A percentile compares a stretch with the other conserved stretches of the same genome.
Evolutionary conservation across 2,329 filamentous ascomycete species (phyloP).

Genomic region (Calonectria honghensis): DNA sequence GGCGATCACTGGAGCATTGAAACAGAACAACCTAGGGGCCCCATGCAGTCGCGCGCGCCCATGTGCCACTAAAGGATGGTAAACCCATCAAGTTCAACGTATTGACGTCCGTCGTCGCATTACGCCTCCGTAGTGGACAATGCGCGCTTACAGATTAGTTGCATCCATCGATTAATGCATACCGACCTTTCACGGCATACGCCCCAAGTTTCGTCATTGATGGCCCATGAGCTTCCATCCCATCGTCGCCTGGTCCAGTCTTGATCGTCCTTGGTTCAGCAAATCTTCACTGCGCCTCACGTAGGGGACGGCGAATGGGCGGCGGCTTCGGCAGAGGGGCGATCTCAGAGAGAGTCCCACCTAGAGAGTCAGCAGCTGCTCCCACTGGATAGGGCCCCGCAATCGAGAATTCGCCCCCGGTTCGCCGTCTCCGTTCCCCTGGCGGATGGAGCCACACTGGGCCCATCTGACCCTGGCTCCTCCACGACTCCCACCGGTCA

Average conservation of each 20-base stretch:
- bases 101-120: slow-evolving; percentile 8
- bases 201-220: slow-evolving; percentile 2
- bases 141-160: slow-evolving; percentile 12
- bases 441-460: slow-evolving; percentile 29
- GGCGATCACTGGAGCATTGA: slow-evolving; percentile 29
- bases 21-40: slow-evolving; percentile 15
- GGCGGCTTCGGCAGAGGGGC: slow-evolving; percentile 21
- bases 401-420: slow-evolving; percentile 26
- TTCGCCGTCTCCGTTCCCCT: slow-evolving; percentile 29
- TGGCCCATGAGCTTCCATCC: neutral
- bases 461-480: slow-evolving; percentile 27
- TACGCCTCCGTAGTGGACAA: slow-evolving; percentile 6
- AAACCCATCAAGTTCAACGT: slow-evolving; percentile 14
- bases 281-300: slow-evolving; percentile 8
- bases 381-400: slow-evolving; percentile 24
- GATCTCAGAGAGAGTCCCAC: slow-evolving; percentile 21
- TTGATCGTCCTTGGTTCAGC: neutral
- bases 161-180: neutral
- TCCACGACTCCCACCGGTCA: slow-evolving; percentile 31
- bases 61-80: slow-evolving; percentile 10
- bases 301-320: neutral
- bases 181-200: neutral
- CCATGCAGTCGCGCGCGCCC: neutral
- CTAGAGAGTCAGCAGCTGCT: slow-evolving; percentile 2
- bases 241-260: neutral